A percentile compares a stretch with the other conserved stretches of the same genome.
Evolutionary conservation across 148 eudicot genomes (phyloP).

Genomic region (Linanthus parryae): DNA sequence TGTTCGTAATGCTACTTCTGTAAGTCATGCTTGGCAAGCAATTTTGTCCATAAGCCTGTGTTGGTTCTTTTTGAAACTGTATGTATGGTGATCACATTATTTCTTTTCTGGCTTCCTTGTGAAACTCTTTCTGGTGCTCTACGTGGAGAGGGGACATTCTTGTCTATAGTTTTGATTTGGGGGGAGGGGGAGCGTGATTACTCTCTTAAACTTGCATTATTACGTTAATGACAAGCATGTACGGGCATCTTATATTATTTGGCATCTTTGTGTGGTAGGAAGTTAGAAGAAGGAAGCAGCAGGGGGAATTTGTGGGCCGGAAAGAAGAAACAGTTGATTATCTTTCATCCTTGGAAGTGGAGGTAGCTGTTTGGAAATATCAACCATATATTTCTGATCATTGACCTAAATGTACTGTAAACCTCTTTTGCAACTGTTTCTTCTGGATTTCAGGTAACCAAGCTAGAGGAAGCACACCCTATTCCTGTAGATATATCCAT

Average conservation of each 20-base stretch:
- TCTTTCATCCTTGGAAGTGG: slow-evolving; percentile 45
- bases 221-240: slow-evolving; percentile 2
- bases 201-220: background rate
- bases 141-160: too few relatives aligned
- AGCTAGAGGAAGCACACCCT: slow-evolving; percentile 59
- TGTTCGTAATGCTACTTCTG: slow-evolving; percentile 72
- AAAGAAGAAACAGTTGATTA: slow-evolving; percentile 39
- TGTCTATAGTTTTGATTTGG: too few relatives aligned
- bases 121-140: too few relatives aligned
- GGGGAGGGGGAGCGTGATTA: background rate
- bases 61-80: background rate
- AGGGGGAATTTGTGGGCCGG: slow-evolving; percentile 31
- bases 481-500: slow-evolving; percentile 71
- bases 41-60: background rate
- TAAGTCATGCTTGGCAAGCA: slow-evolving; percentile 32
- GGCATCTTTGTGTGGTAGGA: slow-evolving; percentile 40
- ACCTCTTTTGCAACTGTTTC: slow-evolving; percentile 3
- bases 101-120: too few relatives aligned
- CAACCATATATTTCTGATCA: background rate
- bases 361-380: slow-evolving; percentile 32
- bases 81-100: too few relatives aligned
- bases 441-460: slow-evolving; percentile 47
- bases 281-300: slow-evolving; percentile 68
- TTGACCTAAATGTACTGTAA: background rate
- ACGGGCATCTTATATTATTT: background rate